Evolutionary conservation across 371 early-diverging fungal genomes (phyloP).

Genomic region (Mucor velutinosus): DNA sequence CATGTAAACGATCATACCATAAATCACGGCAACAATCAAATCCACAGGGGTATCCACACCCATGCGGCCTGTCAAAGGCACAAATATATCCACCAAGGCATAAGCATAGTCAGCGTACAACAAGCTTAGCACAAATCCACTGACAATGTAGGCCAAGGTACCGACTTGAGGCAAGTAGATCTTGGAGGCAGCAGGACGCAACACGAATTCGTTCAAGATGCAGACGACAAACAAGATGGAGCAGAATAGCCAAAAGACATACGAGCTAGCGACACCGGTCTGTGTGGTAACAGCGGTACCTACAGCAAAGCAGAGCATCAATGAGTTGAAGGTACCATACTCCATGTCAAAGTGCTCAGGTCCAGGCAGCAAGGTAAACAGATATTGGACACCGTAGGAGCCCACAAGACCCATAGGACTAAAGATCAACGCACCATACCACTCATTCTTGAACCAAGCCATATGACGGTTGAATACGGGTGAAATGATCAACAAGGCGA

Average conservation of each 20-base stretch:
- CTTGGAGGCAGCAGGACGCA: conserved; percentile 27
- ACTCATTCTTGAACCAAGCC: conserved; percentile 70
- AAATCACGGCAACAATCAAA: conserved; percentile 63
- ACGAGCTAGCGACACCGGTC: conserved; percentile 56
- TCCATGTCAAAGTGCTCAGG: conserved; percentile 48
- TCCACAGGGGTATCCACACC: conserved; percentile 74
- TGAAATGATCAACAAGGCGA: conserved; percentile 45
- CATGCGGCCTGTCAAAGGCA: conserved; percentile 76
- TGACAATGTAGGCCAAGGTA: conserved; percentile 44
- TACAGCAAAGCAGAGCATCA: conserved; percentile 37
- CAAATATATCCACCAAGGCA: conserved; percentile 67
- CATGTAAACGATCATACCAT: conserved; percentile 59
- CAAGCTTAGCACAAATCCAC: conserved; percentile 39
- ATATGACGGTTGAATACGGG: conserved; percentile 49
- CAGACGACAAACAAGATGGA: conserved; percentile 25
- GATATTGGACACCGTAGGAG: conserved; percentile 52
- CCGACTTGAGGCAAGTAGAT: conserved; percentile 32
- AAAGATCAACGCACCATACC: conserved; percentile 60
- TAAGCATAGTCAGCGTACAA: conserved; percentile 53
- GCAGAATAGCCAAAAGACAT: conserved; percentile 48
- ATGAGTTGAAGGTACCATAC: conserved; percentile 41
- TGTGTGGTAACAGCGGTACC: conserved; percentile 43
- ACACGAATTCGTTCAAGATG: conserved; percentile 34
- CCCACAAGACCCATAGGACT: conserved; percentile 53
- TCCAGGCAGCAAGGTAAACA: conserved; percentile 32